Evolutionary conservation across 768 basidiomycete genomes (phyloP).

Genomic region (Botryobasidium botryosum): DNA sequence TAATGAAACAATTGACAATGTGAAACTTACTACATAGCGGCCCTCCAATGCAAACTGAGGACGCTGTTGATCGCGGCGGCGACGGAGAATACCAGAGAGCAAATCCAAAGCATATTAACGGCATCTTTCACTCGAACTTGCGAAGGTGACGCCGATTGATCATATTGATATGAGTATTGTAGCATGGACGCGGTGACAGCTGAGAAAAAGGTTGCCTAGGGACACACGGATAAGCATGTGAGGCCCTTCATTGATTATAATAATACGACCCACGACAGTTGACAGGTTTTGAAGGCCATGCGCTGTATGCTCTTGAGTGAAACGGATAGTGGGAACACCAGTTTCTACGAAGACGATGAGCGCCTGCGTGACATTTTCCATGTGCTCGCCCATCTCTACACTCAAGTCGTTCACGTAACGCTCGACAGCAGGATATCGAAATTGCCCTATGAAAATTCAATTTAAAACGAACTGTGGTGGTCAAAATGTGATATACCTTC

Average conservation of each 20-base stretch:
- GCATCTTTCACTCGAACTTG: neutral
- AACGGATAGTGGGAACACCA: constrained; percentile 59
- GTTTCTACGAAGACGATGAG: constrained; percentile 64
- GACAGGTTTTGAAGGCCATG: constrained; percentile 7
- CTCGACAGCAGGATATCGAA: constrained; percentile 53
- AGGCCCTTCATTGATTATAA: too few species aligned
- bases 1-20: neutral
- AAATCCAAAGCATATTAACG: constrained; percentile 9
- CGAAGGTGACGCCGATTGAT: too few species aligned
- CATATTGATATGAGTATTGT: neutral
- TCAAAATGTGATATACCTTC: constrained; percentile 24
- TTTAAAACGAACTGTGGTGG: constrained; percentile 5
- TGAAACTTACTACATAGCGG: constrained; percentile 10
- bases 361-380: constrained; percentile 48
- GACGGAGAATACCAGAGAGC: constrained; percentile 8
- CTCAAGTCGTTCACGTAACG: constrained; percentile 48
- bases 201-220: constrained; percentile 2
- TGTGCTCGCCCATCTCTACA: constrained; percentile 59
- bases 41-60: constrained; percentile 9
- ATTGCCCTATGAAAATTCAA: constrained; percentile 33
- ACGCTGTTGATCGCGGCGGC: constrained; percentile 12
- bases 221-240: too few species aligned
- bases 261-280: constrained; percentile 5
- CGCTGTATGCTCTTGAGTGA: constrained; percentile 6
- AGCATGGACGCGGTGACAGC: constrained; percentile 3